Evolutionary conservation across 2,329 filamentous ascomycete species (phyloP).

Genomic region (Fusarium virguliforme): DNA sequence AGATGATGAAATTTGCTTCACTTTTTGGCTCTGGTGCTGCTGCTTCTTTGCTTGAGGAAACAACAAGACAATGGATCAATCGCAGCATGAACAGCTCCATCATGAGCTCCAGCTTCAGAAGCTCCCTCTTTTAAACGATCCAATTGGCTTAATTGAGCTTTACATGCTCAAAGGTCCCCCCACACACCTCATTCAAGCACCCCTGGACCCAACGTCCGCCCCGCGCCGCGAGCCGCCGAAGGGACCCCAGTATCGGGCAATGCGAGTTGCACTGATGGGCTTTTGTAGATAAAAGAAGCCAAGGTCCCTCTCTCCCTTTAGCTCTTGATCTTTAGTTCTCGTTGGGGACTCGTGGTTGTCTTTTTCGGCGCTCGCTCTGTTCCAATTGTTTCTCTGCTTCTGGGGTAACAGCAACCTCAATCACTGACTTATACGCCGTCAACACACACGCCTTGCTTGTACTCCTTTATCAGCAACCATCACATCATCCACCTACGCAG

Average conservation of each 20-base stretch:
- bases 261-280: conserved; percentile 21
- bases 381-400: conserved; percentile 1
- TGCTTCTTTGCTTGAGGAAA: not conserved
- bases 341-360: conserved; percentile 7
- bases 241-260: conserved; percentile 40
- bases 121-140: conserved; percentile 8
- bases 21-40: not conserved
- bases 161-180: conserved; percentile 11
- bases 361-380: not conserved
- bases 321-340: conserved; percentile 1
- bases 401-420: conserved; percentile 13
- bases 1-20: not conserved
- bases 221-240: conserved; percentile 45
- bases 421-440: conserved; percentile 31
- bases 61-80: conserved; percentile 6
- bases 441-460: conserved; percentile 2
- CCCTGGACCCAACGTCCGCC: conserved; percentile 39
- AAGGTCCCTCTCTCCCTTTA: conserved; percentile 6
- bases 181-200: conserved; percentile 23
- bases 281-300: conserved; percentile 40
- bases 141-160: conserved; percentile 40
- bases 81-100: conserved; percentile 32
- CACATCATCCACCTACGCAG: not conserved
- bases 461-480: conserved; percentile 12
- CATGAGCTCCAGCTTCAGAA: conserved; percentile 30